Percentiles rank a stretch among this genome's conserved stretches.
Evolutionary conservation across 176 grass and related monocot genomes (phyloP).

Genomic region (Areca catechu): DNA sequence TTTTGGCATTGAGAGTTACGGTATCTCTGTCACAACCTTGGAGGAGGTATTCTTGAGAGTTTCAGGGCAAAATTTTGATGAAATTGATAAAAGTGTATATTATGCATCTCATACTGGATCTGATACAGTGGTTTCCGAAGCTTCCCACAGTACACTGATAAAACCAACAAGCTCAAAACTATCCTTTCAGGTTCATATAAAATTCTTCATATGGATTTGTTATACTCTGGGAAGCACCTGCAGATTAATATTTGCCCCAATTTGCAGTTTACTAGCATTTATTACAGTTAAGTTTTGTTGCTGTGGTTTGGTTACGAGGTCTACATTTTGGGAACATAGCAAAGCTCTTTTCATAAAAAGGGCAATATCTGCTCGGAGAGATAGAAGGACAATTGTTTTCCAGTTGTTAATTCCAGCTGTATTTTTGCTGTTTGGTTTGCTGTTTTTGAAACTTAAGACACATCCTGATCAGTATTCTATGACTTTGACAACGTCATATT

Average conservation of each 20-base stretch:
- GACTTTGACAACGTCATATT: slow-evolving; percentile 37
- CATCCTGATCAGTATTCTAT: slow-evolving; percentile 39
- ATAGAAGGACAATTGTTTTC: slow-evolving; percentile 33
- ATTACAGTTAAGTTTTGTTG: slow-evolving; percentile 20
- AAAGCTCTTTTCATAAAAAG: slow-evolving; percentile 39
- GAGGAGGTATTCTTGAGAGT: slow-evolving; percentile 43
- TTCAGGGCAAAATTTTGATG: slow-evolving; percentile 17
- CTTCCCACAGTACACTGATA: slow-evolving; percentile 5
- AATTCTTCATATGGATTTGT: slow-evolving; percentile 24
- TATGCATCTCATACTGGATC: slow-evolving; percentile 5
- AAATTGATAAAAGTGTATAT: slow-evolving; percentile 19
- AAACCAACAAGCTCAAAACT: background rate
- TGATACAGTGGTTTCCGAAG: background rate
- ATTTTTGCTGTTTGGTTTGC: slow-evolving; percentile 34
- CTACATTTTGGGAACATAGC: slow-evolving; percentile 34
- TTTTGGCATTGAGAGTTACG: slow-evolving; percentile 33
- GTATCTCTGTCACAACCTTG: slow-evolving; percentile 42
- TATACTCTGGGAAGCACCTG: slow-evolving; percentile 14
- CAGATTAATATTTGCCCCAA: slow-evolving; percentile 24
- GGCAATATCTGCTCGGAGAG: slow-evolving; percentile 28
- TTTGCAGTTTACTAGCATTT: slow-evolving; percentile 15
- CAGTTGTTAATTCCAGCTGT: slow-evolving; percentile 38
- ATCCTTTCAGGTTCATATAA: slow-evolving; percentile 1
- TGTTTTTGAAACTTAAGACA: slow-evolving; percentile 35
- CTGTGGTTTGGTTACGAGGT: slow-evolving; percentile 23